Evolutionary conservation across 345 rosid genomes (phyloP), one percentile per base, ranked within the genome.

Genomic region (Pseudoturritis turrita): DNA sequence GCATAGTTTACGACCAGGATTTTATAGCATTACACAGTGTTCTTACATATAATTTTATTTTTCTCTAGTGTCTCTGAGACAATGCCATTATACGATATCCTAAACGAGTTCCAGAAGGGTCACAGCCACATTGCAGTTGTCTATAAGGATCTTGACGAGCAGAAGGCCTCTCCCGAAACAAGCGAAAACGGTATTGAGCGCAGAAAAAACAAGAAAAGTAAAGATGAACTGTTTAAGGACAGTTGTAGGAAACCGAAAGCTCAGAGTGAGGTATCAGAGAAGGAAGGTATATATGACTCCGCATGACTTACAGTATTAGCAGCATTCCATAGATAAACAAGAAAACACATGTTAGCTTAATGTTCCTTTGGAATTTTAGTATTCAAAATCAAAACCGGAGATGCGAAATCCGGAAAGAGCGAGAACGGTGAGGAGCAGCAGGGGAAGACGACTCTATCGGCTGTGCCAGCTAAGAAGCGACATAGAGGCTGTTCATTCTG

Each of bases 81-180:
- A 72, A 85, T 91, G 88, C 98, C 97, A 29, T 73, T 94, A 17
- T 91, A 94, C 55, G 97, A 94, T 76, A 91, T 94, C 74, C 87
- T 94, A 51, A 94, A 94, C 65, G 95, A 89, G 81, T 94, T 94
- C 54, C 98, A 94, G 82, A 91, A 94, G 76, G 96, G 98, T 49
- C 98, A 94, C 77, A 94, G 97, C 79, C 98, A 94, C 80, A 84
- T 94, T 73, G 97, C 97, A 31, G 96, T 84, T 50, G 98, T 94
- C 33, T 94, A 85, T 56, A 94, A 81, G 80, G 90, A 91, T 80
- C 69, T 82, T 50, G 87, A 80, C 43, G 75, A 63, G 72, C 78
- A 73, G 33, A 77, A 73, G 55, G 83, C 72, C 36, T 58, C 78
- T 15, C 46, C 81, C 1, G 77, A 78, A 72, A 78, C 74, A 74